phyloP scores from a whole-genome alignment of 2,329 filamentous ascomycete genomes.

The Trichophyton rubrum region DNA sequence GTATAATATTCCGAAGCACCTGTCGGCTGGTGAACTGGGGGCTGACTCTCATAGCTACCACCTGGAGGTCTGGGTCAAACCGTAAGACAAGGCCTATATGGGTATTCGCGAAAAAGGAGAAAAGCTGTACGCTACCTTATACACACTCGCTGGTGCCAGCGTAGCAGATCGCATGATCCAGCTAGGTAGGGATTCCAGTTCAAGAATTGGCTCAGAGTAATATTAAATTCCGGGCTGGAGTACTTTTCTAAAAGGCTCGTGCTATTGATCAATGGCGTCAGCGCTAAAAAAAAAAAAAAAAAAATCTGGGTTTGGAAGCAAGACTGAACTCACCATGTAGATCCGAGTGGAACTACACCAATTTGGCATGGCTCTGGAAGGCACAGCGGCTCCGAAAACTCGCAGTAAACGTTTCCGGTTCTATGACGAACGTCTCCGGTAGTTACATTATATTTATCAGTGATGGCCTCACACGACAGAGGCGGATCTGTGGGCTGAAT shows the following conservation, averaged over 20 bases:
- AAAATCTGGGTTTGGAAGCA: not conserved
- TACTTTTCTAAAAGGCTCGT: not conserved
- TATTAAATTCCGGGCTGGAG: not conserved
- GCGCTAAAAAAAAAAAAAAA: no score
- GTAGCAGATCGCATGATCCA: constrained; percentile 11
- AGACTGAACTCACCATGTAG: not conserved
- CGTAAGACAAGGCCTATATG: not conserved
- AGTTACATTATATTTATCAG: not conserved
- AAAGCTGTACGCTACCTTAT: not conserved
- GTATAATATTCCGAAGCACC: not conserved
- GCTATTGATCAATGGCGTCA: not conserved
- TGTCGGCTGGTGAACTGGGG: constrained; percentile 13
- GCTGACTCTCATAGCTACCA: constrained; percentile 8
- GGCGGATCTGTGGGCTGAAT: not conserved
- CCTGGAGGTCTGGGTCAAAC: constrained; percentile 2
- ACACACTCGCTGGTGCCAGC: not conserved
- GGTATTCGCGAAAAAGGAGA: not conserved
- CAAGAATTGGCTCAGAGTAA: constrained; percentile 4
- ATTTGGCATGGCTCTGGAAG: not conserved
- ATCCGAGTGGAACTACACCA: not conserved
- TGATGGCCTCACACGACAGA: not conserved
- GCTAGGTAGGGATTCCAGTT: constrained; percentile 13
- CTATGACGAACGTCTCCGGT: not conserved
- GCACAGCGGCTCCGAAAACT: not conserved
- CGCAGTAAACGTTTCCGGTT: not conserved